A percentile compares a stretch with the other conserved stretches of the same genome.
Evolutionary conservation across 2,329 filamentous ascomycete species (phyloP).

Genomic region (Aspergillus niger): DNA sequence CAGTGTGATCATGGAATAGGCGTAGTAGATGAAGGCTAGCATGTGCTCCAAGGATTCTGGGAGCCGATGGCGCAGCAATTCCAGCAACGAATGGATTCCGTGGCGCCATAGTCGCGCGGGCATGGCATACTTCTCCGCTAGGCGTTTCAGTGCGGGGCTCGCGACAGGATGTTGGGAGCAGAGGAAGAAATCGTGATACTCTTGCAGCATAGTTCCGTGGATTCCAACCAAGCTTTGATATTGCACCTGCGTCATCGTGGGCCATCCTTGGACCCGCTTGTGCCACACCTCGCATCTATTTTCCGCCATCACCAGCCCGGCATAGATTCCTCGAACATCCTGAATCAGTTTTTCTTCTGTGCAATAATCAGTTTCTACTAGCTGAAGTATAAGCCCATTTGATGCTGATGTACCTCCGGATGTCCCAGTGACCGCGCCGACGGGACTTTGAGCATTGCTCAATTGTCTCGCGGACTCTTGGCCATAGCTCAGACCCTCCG

Average conservation of each 20-base stretch:
- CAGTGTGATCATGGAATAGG: constrained; percentile 87
- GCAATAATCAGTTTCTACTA: constrained; percentile 69
- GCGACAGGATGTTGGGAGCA: constrained; percentile 85
- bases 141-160: constrained; percentile 62
- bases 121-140: constrained; percentile 85
- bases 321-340: constrained; percentile 68
- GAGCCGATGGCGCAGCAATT: constrained; percentile 71
- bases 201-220: constrained; percentile 77
- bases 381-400: constrained; percentile 54
- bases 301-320: constrained; percentile 82
- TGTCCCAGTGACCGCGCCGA: constrained; percentile 21
- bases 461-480: constrained; percentile 19
- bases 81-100: constrained; percentile 83
- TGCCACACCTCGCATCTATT: constrained; percentile 84
- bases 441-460: constrained; percentile 21
- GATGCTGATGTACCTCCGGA: constrained; percentile 28
- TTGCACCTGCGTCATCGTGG: constrained; percentile 63
- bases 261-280: constrained; percentile 58
- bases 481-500: constrained; percentile 18
- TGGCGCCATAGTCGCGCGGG: constrained; percentile 93
- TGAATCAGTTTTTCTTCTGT: constrained; percentile 76
- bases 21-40: constrained; percentile 84
- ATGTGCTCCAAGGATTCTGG: constrained; percentile 83
- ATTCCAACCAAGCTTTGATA: constrained; percentile 83
- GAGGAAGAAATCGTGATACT: constrained; percentile 84